These are phyloP conservation scores for Mucor saturninus DNA, from an alignment of 371 early-diverging fungal genomes.

Conservation along the genomic window DNA sequence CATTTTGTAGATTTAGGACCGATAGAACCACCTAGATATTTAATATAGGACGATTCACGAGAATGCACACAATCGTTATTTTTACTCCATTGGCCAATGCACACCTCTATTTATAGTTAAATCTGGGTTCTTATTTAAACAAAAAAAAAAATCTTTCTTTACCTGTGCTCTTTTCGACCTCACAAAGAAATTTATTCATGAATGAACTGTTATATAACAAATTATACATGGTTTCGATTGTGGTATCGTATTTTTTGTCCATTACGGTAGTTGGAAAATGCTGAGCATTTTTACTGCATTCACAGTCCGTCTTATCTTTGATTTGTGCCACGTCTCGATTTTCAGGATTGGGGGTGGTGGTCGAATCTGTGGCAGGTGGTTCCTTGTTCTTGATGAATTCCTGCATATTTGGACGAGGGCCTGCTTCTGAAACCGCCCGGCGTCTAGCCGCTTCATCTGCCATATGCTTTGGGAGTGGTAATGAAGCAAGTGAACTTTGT, in stretches of 20 bases:
- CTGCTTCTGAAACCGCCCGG: conserved; percentile 35
- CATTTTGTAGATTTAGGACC: conserved; percentile 77
- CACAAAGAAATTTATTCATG: conserved; percentile 41
- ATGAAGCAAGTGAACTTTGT: conserved; percentile 20
- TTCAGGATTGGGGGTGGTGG: neutral
- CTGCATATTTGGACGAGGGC: conserved; percentile 34
- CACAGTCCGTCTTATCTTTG: conserved; percentile 50
- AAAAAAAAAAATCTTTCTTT: conserved; percentile 1
- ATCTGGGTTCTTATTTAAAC: too few relatives aligned
- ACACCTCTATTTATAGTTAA: conserved; percentile 26
- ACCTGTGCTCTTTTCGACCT: conserved; percentile 54
- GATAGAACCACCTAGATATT: conserved; percentile 43
- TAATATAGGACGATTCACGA: conserved; percentile 49
- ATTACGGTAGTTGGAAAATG: conserved; percentile 57
- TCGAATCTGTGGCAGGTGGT: neutral
- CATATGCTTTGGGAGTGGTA: conserved; percentile 13
- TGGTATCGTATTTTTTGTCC: conserved; percentile 54
- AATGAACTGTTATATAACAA: conserved; percentile 51
- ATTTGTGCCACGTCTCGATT: conserved; percentile 16
- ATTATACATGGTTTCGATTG: conserved; percentile 55
- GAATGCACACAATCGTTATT: conserved; percentile 26
- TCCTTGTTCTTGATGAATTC: conserved; percentile 7
- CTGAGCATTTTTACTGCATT: conserved; percentile 47
- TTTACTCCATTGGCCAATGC: conserved; percentile 47
- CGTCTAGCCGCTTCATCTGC: conserved; percentile 17